A percentile compares a stretch with the other conserved stretches of the same genome.
phyloP scores from a whole-genome alignment of 129 eudicot genomes.

The Tagetes erecta region DNA sequence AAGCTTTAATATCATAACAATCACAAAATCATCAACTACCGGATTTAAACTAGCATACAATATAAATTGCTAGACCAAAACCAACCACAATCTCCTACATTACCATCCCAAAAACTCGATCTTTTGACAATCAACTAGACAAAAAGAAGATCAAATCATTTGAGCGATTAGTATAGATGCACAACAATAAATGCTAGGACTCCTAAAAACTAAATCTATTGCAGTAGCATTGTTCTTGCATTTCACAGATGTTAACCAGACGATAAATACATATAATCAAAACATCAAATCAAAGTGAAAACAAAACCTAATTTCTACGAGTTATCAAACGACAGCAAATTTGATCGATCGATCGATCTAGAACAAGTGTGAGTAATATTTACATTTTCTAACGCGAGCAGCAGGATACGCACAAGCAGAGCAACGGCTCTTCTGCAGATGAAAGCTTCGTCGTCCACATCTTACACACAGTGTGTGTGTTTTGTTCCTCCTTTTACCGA shows the following conservation, averaged over 20 bases:
- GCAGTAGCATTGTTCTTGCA: background rate
- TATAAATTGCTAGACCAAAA: background rate
- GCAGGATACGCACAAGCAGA: slow-evolving; percentile 83
- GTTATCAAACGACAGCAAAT: background rate
- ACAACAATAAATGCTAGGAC: too few species aligned
- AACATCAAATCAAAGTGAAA: background rate
- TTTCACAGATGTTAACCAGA: background rate
- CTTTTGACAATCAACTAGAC: background rate
- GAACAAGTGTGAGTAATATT: background rate
- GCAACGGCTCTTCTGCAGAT: slow-evolving; percentile 78
- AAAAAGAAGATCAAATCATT: too few species aligned
- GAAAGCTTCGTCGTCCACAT: slow-evolving; percentile 79
- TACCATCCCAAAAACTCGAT: background rate
- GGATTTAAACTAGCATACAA: background rate
- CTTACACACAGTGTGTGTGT: slow-evolving; percentile 81
- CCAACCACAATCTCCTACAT: background rate
- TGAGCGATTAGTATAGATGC: too few species aligned
- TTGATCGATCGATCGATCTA: background rate
- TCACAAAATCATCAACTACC: background rate
- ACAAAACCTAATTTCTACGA: slow-evolving; percentile 3
- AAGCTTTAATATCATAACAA: background rate
- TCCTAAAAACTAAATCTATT: too few species aligned
- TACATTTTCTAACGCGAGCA: slow-evolving; percentile 74
- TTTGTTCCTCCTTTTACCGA: slow-evolving; percentile 83
- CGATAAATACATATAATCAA: background rate